Evolutionary conservation across 129 eudicot genomes (phyloP).

Genomic region (Smallanthus sonchifolius): DNA sequence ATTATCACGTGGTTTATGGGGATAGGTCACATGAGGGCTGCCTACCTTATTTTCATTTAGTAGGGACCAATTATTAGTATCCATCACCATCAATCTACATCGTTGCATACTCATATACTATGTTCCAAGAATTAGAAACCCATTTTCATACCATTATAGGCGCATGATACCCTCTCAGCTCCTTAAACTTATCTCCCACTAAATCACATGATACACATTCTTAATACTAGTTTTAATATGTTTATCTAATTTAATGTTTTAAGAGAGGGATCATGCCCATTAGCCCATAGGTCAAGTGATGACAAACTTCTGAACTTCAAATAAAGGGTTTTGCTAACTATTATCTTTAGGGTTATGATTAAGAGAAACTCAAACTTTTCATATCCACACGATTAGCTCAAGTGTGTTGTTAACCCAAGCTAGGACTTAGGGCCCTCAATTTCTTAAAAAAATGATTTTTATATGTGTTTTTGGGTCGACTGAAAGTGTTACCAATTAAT

Average conservation of each 20-base stretch:
- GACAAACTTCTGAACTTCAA: too few species aligned
- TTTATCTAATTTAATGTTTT: slow-evolving; percentile 9
- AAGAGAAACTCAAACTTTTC: too few species aligned
- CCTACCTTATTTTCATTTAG: slow-evolving; percentile 34
- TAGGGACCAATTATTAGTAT: slow-evolving; percentile 42
- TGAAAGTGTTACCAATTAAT: too few species aligned
- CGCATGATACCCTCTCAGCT: slow-evolving; percentile 36
- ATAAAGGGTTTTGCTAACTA: too few species aligned
- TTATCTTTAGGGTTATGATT: too few species aligned
- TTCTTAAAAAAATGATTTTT: too few species aligned
- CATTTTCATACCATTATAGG: slow-evolving; percentile 37
- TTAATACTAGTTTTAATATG: neutral
- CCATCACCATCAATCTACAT: slow-evolving; percentile 24
- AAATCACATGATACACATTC: slow-evolving; percentile 27
- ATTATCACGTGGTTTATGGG: slow-evolving; percentile 55
- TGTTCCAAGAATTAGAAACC: slow-evolving; percentile 50
- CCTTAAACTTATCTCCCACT: slow-evolving; percentile 26
- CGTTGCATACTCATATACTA: slow-evolving; percentile 41
- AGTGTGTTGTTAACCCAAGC: too few species aligned
- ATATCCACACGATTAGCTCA: too few species aligned
- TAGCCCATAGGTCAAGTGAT: too few species aligned
- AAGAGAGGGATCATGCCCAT: too few species aligned
- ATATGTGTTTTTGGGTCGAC: too few species aligned
- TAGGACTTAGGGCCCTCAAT: too few species aligned
- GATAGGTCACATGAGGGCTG: slow-evolving; percentile 59